phyloP scores from a whole-genome alignment of 192 early-diverging fungal species.

The Podila verticillata region DNA sequence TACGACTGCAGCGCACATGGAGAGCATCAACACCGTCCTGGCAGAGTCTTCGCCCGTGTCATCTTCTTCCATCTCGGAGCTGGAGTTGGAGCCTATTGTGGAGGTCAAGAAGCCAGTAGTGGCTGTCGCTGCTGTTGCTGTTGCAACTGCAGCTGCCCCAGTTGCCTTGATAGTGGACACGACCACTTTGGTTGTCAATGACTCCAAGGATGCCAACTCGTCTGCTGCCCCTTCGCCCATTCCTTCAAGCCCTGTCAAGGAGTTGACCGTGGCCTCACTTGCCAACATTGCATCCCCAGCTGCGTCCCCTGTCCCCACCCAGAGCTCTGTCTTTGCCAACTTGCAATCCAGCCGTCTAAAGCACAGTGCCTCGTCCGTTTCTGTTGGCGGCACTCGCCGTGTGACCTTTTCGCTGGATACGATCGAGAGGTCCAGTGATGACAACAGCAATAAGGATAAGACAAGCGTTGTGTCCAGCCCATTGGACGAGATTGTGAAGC shows the following conservation, averaged over 20 bases:
- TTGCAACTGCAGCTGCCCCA: no score
- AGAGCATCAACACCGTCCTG: background rate
- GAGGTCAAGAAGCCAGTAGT: background rate
- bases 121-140: background rate
- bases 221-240: background rate
- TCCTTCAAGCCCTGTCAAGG: background rate
- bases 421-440: background rate
- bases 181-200: background rate
- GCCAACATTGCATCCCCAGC: constrained; percentile 15
- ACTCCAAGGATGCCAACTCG: background rate
- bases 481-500: background rate
- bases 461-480: background rate
- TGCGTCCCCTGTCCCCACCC: constrained; percentile 19
- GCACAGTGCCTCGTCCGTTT: background rate
- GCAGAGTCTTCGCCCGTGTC: background rate
- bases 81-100: background rate
- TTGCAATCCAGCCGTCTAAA: constrained; percentile 1
- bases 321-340: background rate
- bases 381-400: background rate
- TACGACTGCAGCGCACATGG: background rate
- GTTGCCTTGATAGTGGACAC: background rate
- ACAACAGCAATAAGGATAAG: background rate
- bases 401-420: background rate
- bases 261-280: background rate
- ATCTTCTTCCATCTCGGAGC: background rate